Evolutionary conservation across 345 rosid genomes (phyloP).

Genomic region (Firmiana major): DNA sequence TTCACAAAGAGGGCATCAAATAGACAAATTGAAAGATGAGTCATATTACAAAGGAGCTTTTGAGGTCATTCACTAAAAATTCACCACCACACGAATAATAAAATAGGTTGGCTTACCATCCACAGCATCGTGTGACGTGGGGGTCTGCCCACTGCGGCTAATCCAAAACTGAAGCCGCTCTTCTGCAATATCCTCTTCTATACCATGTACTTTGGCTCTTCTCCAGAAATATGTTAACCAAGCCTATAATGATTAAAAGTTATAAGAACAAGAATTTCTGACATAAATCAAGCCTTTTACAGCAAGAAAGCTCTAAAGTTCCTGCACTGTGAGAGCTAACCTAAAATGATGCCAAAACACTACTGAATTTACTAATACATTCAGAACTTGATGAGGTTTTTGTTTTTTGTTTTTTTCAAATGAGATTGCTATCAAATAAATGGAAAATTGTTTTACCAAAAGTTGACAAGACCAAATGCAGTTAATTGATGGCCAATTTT

Average conservation of each 20-base stretch:
- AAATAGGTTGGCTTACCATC: slow-evolving; percentile 45
- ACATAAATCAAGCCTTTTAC: background rate
- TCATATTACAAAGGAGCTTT: background rate
- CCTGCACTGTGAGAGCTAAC: background rate
- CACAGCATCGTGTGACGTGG: slow-evolving; percentile 68
- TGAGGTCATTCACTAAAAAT: too few relatives aligned
- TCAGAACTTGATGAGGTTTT: background rate
- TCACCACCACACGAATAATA: too few relatives aligned
- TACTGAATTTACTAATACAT: background rate
- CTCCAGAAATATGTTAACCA: slow-evolving; percentile 85
- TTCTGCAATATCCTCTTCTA: slow-evolving; percentile 74
- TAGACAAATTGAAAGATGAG: background rate
- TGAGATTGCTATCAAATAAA: background rate
- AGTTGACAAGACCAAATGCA: background rate
- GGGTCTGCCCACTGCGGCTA: slow-evolving; percentile 51
- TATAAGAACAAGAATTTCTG: slow-evolving; percentile 3
- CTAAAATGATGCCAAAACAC: background rate
- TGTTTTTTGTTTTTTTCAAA: too few relatives aligned
- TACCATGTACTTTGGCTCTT: slow-evolving; percentile 65
- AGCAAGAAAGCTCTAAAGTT: background rate
- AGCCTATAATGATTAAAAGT: slow-evolving; percentile 41
- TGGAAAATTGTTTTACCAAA: background rate
- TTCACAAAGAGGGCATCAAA: too few relatives aligned
- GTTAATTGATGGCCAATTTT: background rate
- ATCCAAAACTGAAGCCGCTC: slow-evolving; percentile 75